Conservation (phyloP, 805 yeast species). For the Zygosaccharomyces rouxii region DNA sequence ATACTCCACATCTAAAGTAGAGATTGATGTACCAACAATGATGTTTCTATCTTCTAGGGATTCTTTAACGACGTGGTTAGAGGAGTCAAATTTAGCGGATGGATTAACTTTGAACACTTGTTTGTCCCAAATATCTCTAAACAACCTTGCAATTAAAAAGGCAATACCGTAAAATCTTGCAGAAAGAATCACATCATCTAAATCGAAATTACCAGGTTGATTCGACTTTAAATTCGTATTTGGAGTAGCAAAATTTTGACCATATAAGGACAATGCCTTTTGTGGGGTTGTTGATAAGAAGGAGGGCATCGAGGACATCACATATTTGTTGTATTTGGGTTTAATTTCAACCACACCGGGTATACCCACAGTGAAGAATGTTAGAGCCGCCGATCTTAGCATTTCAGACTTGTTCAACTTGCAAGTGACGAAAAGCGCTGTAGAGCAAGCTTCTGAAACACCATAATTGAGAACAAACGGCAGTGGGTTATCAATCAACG, state of each 20-base stretch:
- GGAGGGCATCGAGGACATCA: slow-evolving; percentile 29
- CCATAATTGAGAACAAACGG: slow-evolving; percentile 78
- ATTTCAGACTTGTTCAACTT: slow-evolving; percentile 58
- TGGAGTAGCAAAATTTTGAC: slow-evolving; percentile 14
- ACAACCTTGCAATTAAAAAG: slow-evolving; percentile 68
- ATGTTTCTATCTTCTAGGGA: slow-evolving; percentile 21
- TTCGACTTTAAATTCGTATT: slow-evolving; percentile 10
- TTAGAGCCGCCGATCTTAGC: slow-evolving; percentile 41
- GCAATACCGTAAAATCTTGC: slow-evolving; percentile 89
- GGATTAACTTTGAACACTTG: slow-evolving; percentile 52
- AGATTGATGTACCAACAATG: slow-evolving; percentile 25
- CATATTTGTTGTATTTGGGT: slow-evolving; percentile 37
- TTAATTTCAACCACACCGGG: slow-evolving; percentile 42
- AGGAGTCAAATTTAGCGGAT: slow-evolving; percentile 13
- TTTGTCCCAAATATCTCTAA: slow-evolving; percentile 73
- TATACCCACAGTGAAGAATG: slow-evolving; percentile 41
- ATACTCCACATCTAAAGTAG: slow-evolving; percentile 52
- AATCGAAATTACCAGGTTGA: slow-evolving; percentile 33
- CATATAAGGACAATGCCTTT: slow-evolving; percentile 8
- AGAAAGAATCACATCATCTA: slow-evolving; percentile 79
- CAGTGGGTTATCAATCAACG: slow-evolving; percentile 63
- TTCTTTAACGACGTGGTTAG: slow-evolving; percentile 21
- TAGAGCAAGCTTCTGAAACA: slow-evolving; percentile 82
- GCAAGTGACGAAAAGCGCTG: slow-evolving; percentile 80
- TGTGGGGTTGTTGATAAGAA: slow-evolving; percentile 26